Conservation (phyloP, 2,329 filamentous ascomycete species). For the Graphiopsis chlorocephala region DNA sequence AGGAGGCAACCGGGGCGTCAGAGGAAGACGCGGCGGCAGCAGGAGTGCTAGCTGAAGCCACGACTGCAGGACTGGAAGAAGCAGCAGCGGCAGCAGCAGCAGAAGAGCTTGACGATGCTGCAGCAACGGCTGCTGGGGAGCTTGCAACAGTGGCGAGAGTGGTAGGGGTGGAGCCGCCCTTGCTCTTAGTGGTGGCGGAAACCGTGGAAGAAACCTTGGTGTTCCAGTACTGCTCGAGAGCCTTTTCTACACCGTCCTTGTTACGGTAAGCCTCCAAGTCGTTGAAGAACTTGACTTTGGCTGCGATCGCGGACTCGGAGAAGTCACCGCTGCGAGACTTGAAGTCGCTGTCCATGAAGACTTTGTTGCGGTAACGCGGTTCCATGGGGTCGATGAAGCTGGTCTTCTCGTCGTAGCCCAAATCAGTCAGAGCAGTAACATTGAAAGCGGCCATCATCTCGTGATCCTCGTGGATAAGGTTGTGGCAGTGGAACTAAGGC, state of each 20-base stretch:
- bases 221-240: constrained; percentile 31
- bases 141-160: background rate
- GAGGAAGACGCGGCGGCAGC: background rate
- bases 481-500: constrained; percentile 41
- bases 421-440: constrained; percentile 36
- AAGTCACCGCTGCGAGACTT: constrained; percentile 20
- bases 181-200: background rate
- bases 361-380: constrained; percentile 22
- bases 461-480: constrained; percentile 45
- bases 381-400: constrained; percentile 26
- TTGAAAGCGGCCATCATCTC: constrained; percentile 47
- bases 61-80: background rate
- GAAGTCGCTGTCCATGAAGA: constrained; percentile 20
- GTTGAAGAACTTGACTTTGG: constrained; percentile 34
- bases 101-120: background rate
- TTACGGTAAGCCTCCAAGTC: constrained; percentile 32
- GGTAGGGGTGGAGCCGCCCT: background rate
- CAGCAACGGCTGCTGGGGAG: background rate
- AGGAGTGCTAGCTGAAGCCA: background rate
- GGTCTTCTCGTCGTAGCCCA: constrained; percentile 34
- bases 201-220: background rate
- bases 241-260: constrained; percentile 25
- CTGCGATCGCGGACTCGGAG: constrained; percentile 24
- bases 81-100: background rate
- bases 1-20: background rate